These are phyloP conservation scores for Fraxinus sp. DNA, from an alignment of 305 asterid species.

Conservation along the genomic window DNA sequence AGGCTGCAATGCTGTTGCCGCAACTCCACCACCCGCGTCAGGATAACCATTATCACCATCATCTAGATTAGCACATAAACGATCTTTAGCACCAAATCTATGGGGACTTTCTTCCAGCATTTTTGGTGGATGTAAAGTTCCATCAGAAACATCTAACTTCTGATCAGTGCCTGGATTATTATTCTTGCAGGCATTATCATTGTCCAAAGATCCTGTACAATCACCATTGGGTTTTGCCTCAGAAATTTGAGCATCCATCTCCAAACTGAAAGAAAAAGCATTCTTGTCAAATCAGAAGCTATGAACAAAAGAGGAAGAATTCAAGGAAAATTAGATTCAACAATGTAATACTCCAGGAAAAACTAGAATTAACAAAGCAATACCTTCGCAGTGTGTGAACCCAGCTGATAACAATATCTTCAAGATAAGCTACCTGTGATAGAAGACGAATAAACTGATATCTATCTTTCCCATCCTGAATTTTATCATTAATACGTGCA, in stretches of 20 bases:
- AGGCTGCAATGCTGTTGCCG: conserved; percentile 32
- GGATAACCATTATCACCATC: conserved; percentile 24
- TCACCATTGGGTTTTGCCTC: conserved; percentile 35
- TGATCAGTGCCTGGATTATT: conserved; percentile 33
- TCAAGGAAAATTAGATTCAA: not conserved
- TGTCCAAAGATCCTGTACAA: conserved; percentile 23
- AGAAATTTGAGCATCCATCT: conserved; percentile 49
- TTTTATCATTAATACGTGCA: conserved; percentile 51
- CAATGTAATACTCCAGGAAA: not conserved
- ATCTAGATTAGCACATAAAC: conserved; percentile 26
- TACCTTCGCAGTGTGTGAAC: conserved; percentile 78
- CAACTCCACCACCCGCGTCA: conserved; percentile 30
- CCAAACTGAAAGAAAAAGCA: conserved; percentile 59
- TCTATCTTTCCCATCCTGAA: conserved; percentile 81
- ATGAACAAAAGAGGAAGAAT: conserved; percentile 10
- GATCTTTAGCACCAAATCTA: conserved; percentile 33
- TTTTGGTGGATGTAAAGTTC: conserved; percentile 32
- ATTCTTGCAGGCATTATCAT: conserved; percentile 29
- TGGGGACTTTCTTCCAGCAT: conserved; percentile 27
- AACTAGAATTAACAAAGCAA: conserved; percentile 15
- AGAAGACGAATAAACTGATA: conserved; percentile 60
- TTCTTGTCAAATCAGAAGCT: conserved; percentile 15
- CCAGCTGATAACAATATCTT: conserved; percentile 84
- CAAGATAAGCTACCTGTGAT: conserved; percentile 93
- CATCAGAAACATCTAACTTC: conserved; percentile 27